Base-by-base conservation (phyloP, 169 alveolate genomes). In the Plasmodium gallinaceum region DNA sequence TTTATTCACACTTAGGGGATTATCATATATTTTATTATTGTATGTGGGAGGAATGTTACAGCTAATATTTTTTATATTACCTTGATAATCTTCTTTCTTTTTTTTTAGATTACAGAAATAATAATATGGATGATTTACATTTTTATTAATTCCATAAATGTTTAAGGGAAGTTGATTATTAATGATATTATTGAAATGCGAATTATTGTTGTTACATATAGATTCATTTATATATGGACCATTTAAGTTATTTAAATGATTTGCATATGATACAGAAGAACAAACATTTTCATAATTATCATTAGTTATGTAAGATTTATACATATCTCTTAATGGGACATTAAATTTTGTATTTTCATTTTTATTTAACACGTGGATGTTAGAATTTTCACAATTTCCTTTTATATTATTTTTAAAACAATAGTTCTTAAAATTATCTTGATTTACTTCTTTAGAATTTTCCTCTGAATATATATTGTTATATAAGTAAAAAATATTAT, bases 401-500 rank as follows among this genome's bases (percentile, higher is more conserved):
- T n/a, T 39, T 52, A 52, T 39, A 73, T 52, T 14, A 61, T 5
- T 12, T 22, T 54, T 24, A 22, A 10, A 7, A 14, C 83, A 71
- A 57, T 58, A 54, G 14, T 73, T 9, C 5, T 58, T 37, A 37
- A 20, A 24, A 5, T n/a, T 60, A 12, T 26, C 86, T 5, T 14
- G 10, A 24, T 73, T 39, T 51, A 51, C 7, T 22, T n/a, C 20
- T 61, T 14, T 26, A 48, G 24, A 20, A 8, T 26, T 65, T n/a
- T 51, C 12, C 18, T 74, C 88, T 18, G 26, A 20, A 43, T 74
- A 73, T 18, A 74, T 61, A 74, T 26, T 39, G 20, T 78, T 78
- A 58, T 78, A 78, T n/a, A 78, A 32, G 54, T 18, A 43, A 69
- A 78, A 78, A 48, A 78, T 64, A 32, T 16, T 37, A 65, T 78